Evolutionary conservation across 192 early-diverging fungal genomes (phyloP), one percentile per base, ranked within the genome.

Genomic region (Gamsiella multidivaricata): DNA sequence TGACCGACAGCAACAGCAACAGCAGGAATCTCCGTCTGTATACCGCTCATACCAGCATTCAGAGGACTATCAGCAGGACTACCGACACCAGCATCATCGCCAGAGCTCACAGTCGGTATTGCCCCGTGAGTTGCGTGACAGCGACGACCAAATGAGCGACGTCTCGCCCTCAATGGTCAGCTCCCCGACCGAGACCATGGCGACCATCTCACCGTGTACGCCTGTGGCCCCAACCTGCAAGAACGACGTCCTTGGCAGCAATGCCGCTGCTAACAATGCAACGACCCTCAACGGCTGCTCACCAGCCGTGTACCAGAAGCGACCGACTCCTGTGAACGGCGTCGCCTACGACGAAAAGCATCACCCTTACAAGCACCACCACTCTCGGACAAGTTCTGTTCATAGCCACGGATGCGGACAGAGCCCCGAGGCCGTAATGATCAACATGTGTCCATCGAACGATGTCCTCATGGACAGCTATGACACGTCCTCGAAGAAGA

Each of bases 101-200:
- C n/a, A n/a, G n/a, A n/a, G n/a, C n/a, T n/a, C n/a, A n/a, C n/a
- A n/a, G n/a, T n/a, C n/a, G n/a, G n/a, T n/a, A n/a, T n/a, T n/a
- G n/a, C 3, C 37, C 12, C 17, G 20, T 10, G 28, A 52, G 11
- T n/a, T 63, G 3, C 41, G 47, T 23, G 70, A 65, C 18, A 47
- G 41, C 9, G 71, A 66, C n/a, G 71, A 66, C 18, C 33, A 54
- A 15, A 75, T 75, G 71, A 66, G 63, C 29, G 71, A 75, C 26
- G 71, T 75, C 46, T 75, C 64, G 4, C 62, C 71, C 23, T 70
- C 69, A 0, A 54, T 62, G 58, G 39, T 36, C 39, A 75, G 23
- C 26, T 75, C 71, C 4, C 71, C 71, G 1, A 66, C 71, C 2
- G 71, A 75, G 47, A 75, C 71, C 32, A 66, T 75, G 71, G 63